Percentiles rank a stretch among this genome's conserved stretches.
Conservation (phyloP, 2,329 filamentous ascomycete genomes). For the Fusarium citri region DNA sequence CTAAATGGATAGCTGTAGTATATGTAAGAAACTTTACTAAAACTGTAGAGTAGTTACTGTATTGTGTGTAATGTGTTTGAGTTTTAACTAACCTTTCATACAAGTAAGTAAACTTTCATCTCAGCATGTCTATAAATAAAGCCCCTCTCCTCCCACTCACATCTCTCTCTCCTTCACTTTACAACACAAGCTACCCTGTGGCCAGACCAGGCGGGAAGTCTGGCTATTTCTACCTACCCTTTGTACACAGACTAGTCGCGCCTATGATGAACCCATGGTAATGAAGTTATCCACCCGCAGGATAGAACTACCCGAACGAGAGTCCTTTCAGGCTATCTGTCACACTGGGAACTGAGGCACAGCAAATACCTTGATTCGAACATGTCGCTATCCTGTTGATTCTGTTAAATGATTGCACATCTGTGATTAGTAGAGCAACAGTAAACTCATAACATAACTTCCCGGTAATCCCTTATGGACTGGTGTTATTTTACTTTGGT, state of each 20-base stretch:
- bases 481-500: accelerated
- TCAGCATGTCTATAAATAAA: neutral
- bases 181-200: neutral
- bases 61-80: neutral
- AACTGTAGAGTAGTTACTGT: neutral
- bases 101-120: neutral
- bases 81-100: neutral
- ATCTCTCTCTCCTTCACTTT: neutral
- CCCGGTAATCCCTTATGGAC: accelerated
- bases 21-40: neutral
- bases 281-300: constrained; percentile 2
- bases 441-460: neutral
- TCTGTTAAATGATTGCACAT: neutral
- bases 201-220: neutral
- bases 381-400: neutral
- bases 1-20: neutral
- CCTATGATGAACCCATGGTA: neutral
- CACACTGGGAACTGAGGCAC: constrained; percentile 3
- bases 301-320: neutral
- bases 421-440: neutral
- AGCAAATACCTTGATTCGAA: neutral
- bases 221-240: neutral
- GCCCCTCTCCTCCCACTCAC: neutral
- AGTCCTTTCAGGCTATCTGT: neutral
- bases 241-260: neutral